A percentile compares a stretch with the other conserved stretches of the same genome.
These are phyloP conservation scores for Sanguinoderma infundibulare DNA, from an alignment of 1,284 basidiomycete genomes.

Conservation along the genomic window DNA sequence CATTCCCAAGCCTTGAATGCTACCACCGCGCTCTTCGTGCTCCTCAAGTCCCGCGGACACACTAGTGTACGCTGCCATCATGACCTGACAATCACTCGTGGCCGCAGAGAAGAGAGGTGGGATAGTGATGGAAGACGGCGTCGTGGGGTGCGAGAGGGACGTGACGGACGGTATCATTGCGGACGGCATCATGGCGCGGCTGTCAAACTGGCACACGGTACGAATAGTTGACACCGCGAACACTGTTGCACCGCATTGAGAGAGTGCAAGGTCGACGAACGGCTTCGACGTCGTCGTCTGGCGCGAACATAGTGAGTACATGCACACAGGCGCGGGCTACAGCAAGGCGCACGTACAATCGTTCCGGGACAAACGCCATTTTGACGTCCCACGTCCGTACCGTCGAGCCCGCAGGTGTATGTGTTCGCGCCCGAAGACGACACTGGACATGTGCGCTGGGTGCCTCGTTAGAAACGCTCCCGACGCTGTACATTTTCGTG, in stretches of 20 bases:
- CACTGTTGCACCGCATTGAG: conserved; percentile 45
- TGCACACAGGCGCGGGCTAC: conserved; percentile 43
- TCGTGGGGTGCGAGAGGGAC: too few relatives aligned
- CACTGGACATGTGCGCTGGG: conserved; percentile 71
- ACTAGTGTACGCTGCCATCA: too few relatives aligned
- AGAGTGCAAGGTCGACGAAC: conserved; percentile 62
- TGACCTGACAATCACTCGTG: too few relatives aligned
- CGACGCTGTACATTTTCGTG: conserved; percentile 63
- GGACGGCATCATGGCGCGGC: conserved; percentile 48
- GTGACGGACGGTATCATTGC: too few relatives aligned
- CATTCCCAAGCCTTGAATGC: too few relatives aligned
- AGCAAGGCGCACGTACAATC: conserved; percentile 50
- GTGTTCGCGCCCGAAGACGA: conserved; percentile 53
- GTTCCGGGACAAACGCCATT: conserved; percentile 68
- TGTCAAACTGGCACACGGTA: conserved; percentile 69
- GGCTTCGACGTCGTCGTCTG: conserved; percentile 73
- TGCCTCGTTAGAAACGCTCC: conserved; percentile 73
- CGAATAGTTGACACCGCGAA: conserved; percentile 73
- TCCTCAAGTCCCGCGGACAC: too few relatives aligned
- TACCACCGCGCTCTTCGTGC: too few relatives aligned
- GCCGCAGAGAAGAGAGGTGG: too few relatives aligned
- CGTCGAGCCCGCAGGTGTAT: conserved; percentile 73
- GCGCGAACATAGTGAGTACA: conserved; percentile 1
- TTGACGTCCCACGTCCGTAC: conserved; percentile 76
- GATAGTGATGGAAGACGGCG: too few relatives aligned